These are phyloP conservation scores for Linum usitatissimum DNA, from an alignment of 345 rosid species.

Conservation along the genomic window DNA sequence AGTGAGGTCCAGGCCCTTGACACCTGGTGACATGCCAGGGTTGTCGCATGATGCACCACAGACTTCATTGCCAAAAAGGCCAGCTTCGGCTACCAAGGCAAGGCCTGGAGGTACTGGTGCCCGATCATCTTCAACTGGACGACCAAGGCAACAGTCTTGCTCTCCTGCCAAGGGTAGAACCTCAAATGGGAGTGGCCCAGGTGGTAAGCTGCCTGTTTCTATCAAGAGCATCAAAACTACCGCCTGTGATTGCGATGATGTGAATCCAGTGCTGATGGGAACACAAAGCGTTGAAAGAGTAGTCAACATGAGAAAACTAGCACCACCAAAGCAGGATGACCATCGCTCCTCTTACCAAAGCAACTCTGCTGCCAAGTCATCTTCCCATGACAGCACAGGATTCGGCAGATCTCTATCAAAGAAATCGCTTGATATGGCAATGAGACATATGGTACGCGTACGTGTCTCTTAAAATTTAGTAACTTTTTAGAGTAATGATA, in stretches of 20 bases:
- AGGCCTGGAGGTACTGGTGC: conserved; percentile 11
- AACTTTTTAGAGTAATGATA: background rate
- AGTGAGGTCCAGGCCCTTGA: conserved; percentile 20
- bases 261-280: conserved; percentile 23
- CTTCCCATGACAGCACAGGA: too few relatives aligned
- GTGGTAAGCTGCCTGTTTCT: conserved; percentile 1
- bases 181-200: background rate
- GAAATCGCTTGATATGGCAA: conserved; percentile 25
- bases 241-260: conserved; percentile 10
- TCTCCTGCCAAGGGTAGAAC: conserved; percentile 18
- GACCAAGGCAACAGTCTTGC: conserved; percentile 22
- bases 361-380: conserved; percentile 18
- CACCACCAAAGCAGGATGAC: conserved; percentile 30
- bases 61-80: conserved; percentile 22
- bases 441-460: conserved; percentile 21
- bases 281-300: conserved; percentile 25
- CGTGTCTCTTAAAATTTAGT: background rate
- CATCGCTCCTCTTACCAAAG: conserved; percentile 12
- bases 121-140: conserved; percentile 32
- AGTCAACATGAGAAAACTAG: conserved; percentile 24
- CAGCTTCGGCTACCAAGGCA: conserved; percentile 21
- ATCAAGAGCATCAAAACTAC: conserved; percentile 9
- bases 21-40: conserved; percentile 19
- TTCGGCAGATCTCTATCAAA: conserved; percentile 23
- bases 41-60: conserved; percentile 23